Percentiles rank a stretch among this genome's conserved stretches.
phyloP scores from a whole-genome alignment of 2,329 filamentous ascomycete genomes.

The Colletotrichum somersetense region DNA sequence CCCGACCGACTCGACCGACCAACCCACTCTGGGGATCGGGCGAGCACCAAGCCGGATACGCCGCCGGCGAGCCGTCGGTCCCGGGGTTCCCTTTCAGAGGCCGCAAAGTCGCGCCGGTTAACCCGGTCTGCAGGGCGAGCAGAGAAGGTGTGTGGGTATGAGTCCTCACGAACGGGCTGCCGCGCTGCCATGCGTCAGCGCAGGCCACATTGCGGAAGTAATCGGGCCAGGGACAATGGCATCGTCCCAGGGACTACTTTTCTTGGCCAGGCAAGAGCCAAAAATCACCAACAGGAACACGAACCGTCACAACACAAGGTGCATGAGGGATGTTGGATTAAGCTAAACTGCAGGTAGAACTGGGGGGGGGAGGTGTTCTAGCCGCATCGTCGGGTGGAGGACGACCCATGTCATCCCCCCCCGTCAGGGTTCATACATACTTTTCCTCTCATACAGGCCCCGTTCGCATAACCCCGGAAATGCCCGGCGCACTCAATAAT shows the following conservation, averaged over 20 bases:
- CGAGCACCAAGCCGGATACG: no score
- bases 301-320: no score
- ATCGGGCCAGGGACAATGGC: not conserved
- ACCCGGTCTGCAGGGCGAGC: not conserved
- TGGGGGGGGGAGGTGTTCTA: not conserved
- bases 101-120: no score
- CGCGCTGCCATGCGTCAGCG: not conserved
- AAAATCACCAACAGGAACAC: not conserved
- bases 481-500: not conserved
- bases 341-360: not conserved
- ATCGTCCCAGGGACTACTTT: not conserved
- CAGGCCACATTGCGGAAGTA: not conserved
- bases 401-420: not conserved
- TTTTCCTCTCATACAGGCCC: not conserved
- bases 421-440: not conserved
- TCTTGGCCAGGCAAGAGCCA: no score
- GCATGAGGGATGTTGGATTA: conserved; percentile 5
- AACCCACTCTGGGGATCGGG: not conserved
- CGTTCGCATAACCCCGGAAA: not conserved
- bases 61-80: not conserved
- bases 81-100: not conserved
- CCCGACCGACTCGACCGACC: not conserved
- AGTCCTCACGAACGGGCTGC: not conserved
- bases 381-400: not conserved
- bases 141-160: no score